These are phyloP conservation scores for Salvia miltiorrhiza DNA, from an alignment of 257 asterid species.

Conservation along the genomic window DNA sequence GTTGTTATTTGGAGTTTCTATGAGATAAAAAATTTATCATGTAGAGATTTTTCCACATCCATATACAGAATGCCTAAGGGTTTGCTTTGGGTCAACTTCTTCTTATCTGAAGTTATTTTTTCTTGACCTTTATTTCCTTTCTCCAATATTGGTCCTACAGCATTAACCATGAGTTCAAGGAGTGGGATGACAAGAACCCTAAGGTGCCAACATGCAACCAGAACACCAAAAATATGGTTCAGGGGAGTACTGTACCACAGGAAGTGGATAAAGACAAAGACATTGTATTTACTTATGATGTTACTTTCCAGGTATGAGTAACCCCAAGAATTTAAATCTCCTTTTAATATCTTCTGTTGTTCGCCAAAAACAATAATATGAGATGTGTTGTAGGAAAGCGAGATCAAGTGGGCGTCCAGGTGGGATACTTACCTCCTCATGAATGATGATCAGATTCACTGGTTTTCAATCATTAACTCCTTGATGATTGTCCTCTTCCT, in stretches of 20 bases:
- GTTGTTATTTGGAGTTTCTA: background rate
- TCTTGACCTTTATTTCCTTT: conserved; percentile 1
- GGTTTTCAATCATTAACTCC: conserved; percentile 93
- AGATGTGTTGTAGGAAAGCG: conserved; percentile 54
- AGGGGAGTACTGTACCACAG: conserved; percentile 74
- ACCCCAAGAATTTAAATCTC: background rate
- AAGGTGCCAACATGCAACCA: conserved; percentile 76
- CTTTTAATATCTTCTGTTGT: conserved; percentile 2
- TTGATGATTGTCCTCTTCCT: conserved; percentile 92
- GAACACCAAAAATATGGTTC: conserved; percentile 63
- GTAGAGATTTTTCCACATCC: background rate
- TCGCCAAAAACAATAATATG: background rate
- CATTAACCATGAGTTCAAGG: conserved; percentile 78
- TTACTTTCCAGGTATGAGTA: conserved; percentile 58
- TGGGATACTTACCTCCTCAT: conserved; percentile 95
- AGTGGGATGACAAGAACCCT: conserved; percentile 82
- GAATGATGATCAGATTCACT: conserved; percentile 92
- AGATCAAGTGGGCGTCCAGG: conserved; percentile 87
- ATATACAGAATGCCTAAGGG: background rate
- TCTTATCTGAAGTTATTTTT: background rate
- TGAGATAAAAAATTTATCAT: background rate
- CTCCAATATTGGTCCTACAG: conserved; percentile 35
- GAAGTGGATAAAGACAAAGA: conserved; percentile 71
- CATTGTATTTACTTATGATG: conserved; percentile 66
- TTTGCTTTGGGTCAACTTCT: background rate